These are phyloP conservation scores for Pythium sp. DNA, from an alignment of 352 stramenopile species.

Conservation along the genomic window DNA sequence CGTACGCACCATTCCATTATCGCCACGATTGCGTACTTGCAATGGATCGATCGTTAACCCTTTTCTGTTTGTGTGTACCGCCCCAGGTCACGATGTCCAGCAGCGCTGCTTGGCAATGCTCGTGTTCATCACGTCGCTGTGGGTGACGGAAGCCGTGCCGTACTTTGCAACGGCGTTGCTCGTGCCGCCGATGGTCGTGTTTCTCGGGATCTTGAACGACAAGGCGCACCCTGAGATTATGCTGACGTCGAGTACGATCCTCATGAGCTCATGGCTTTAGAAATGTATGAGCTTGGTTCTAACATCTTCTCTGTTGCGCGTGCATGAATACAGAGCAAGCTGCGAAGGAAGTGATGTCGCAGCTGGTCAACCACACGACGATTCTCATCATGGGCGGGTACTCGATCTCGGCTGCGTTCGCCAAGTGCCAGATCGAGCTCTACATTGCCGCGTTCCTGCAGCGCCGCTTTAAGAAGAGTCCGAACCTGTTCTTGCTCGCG, in stretches of 20 bases:
- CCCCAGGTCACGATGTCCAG: slow-evolving; percentile 65
- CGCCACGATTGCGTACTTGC: background rate
- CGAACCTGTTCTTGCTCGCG: slow-evolving; percentile 87
- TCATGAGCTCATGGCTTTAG: background rate
- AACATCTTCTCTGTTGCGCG: slow-evolving; percentile 2
- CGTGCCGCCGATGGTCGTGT: slow-evolving; percentile 86
- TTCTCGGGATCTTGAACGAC: slow-evolving; percentile 87
- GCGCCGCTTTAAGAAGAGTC: slow-evolving; percentile 85
- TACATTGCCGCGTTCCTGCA: slow-evolving; percentile 89
- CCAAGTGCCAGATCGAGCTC: slow-evolving; percentile 91
- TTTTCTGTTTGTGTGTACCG: background rate
- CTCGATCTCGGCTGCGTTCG: slow-evolving; percentile 88
- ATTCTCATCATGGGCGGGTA: slow-evolving; percentile 92
- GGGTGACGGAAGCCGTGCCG: slow-evolving; percentile 89
- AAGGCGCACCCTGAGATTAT: slow-evolving; percentile 68
- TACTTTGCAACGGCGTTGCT: slow-evolving; percentile 91
- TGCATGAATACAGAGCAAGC: slow-evolving; percentile 47
- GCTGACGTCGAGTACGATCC: slow-evolving; percentile 64
- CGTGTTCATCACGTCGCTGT: slow-evolving; percentile 87
- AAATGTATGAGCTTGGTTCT: background rate
- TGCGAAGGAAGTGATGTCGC: slow-evolving; percentile 87
- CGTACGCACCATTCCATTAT: too few species aligned
- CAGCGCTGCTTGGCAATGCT: slow-evolving; percentile 88
- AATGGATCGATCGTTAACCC: background rate
- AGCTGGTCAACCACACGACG: slow-evolving; percentile 91